These are phyloP conservation scores for Chrysosporium queenslandicum DNA, from an alignment of 2,329 filamentous ascomycete genomes.

Conservation along the genomic window DNA sequence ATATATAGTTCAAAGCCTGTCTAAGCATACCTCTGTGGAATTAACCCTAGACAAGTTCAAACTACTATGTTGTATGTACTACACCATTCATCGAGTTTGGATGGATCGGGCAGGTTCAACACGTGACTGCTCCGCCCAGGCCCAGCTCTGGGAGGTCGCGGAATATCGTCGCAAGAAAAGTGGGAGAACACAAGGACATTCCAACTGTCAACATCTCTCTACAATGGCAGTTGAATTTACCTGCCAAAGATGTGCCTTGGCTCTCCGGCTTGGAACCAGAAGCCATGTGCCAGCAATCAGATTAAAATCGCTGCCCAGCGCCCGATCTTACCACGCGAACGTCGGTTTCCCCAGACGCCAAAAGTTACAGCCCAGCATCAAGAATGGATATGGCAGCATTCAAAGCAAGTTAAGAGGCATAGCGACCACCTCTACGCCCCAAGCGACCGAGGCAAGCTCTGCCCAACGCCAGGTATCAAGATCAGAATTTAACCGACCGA, in stretches of 20 bases:
- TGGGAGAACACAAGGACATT: not conserved
- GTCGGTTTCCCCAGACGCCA: slow-evolving; percentile 24
- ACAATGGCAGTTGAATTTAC: slow-evolving; percentile 34
- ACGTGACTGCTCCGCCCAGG: not conserved
- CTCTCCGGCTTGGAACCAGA: slow-evolving; percentile 25
- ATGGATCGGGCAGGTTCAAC: too few species aligned
- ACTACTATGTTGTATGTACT: too few species aligned
- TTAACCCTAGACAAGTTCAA: too few species aligned
- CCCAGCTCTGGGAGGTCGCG: not conserved
- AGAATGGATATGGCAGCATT: slow-evolving; percentile 8
- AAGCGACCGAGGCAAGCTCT: not conserved
- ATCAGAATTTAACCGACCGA: slow-evolving; percentile 15
- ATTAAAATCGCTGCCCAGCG: slow-evolving; percentile 14
- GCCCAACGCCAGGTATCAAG: slow-evolving; percentile 5
- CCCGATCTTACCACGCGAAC: slow-evolving; percentile 3
- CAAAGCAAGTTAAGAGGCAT: slow-evolving; percentile 18
- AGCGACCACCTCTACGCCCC: slow-evolving; percentile 9
- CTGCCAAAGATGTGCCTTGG: slow-evolving; percentile 33
- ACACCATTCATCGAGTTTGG: too few species aligned
- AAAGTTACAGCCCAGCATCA: slow-evolving; percentile 19
- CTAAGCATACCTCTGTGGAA: too few species aligned
- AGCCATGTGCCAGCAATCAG: slow-evolving; percentile 20
- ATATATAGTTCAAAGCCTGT: not conserved
- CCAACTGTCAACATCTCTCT: not conserved
- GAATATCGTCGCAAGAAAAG: slow-evolving; percentile 4